These are phyloP conservation scores for Pseudogymnoascus sp. DNA, from an alignment of 2,329 filamentous ascomycete genomes.

Conservation along the genomic window DNA sequence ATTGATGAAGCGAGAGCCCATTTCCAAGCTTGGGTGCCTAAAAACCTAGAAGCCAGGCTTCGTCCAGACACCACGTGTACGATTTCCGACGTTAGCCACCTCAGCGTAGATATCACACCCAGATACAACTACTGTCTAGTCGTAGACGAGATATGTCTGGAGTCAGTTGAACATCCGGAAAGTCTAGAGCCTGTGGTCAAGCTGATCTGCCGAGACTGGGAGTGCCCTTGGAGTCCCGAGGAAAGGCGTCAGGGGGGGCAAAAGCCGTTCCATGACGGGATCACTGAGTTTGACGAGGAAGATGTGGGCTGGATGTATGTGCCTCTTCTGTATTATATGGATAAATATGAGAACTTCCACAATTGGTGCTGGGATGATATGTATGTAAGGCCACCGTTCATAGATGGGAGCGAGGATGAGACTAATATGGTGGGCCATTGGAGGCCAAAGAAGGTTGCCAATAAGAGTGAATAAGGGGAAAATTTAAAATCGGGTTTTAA, in stretches of 20 bases:
- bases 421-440: not conserved
- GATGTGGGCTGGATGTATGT: not conserved
- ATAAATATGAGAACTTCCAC: not conserved
- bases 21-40: not conserved
- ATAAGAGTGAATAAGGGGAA: too few relatives aligned
- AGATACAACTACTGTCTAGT: not conserved
- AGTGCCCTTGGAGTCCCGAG: not conserved
- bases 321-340: not conserved
- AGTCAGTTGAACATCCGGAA: not conserved
- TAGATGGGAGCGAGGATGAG: not conserved
- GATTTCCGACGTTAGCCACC: not conserved
- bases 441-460: not conserved
- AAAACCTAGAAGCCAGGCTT: not conserved
- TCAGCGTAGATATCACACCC: not conserved
- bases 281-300: not conserved
- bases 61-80: not conserved
- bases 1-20: not conserved
- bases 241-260: not conserved
- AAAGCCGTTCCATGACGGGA: not conserved
- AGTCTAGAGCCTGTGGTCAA: not conserved
- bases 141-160: not conserved
- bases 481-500: too few relatives aligned
- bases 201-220: not conserved
- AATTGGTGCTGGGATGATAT: not conserved
- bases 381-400: not conserved